Percentiles rank a stretch among this genome's conserved stretches.
phyloP scores from a whole-genome alignment of 306 rosid genomes.

The Chamaecrista fasciculata region DNA sequence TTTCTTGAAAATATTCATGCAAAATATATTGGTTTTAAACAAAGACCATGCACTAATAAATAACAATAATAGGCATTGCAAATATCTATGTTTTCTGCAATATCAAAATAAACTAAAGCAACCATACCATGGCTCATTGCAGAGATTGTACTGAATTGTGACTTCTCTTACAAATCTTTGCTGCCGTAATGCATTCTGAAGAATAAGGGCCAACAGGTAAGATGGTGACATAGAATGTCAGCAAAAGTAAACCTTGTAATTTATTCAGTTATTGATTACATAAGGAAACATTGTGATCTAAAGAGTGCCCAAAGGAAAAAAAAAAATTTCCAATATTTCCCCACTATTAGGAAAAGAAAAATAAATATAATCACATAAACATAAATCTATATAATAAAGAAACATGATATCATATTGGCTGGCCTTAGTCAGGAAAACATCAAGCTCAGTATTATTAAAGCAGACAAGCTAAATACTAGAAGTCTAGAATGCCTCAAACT shows the following conservation, averaged over 20 bases:
- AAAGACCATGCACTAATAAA: background rate
- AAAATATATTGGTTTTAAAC: background rate
- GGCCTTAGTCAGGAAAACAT: background rate
- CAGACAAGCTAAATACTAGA: background rate
- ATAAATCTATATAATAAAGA: background rate
- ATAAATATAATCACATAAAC: background rate
- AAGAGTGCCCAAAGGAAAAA: too few species aligned
- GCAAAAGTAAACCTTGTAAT: background rate
- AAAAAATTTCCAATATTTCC: background rate
- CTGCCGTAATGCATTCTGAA: slow-evolving; percentile 86
- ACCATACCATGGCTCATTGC: slow-evolving; percentile 94
- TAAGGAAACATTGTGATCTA: background rate
- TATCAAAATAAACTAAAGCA: background rate
- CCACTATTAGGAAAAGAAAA: background rate
- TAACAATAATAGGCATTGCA: background rate
- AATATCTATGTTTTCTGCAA: background rate
- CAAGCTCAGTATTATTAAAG: background rate
- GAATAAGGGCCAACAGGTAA: slow-evolving; percentile 31
- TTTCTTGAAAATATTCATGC: background rate
- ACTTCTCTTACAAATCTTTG: slow-evolving; percentile 89
- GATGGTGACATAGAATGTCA: slow-evolving; percentile 21
- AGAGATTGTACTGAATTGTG: slow-evolving; percentile 97
- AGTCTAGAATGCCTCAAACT: background rate
- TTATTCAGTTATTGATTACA: background rate
- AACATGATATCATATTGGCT: background rate